phyloP scores from a whole-genome alignment of 179 eudicot genomes.

The Beta corolliflora region DNA sequence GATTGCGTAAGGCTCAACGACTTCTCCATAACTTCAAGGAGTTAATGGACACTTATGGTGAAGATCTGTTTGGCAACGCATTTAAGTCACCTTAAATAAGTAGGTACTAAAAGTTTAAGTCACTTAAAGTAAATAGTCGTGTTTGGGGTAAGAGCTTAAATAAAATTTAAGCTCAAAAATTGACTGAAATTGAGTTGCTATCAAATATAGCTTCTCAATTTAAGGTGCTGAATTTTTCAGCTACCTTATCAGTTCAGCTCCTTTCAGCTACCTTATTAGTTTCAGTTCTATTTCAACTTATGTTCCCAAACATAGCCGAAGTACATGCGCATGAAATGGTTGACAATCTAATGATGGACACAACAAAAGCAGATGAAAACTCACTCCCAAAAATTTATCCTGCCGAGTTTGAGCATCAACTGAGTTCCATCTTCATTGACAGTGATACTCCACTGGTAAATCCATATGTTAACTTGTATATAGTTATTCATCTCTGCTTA shows the following conservation, averaged over 20 bases:
- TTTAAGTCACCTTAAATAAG: too few species aligned
- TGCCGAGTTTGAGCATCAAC: slow-evolving; percentile 47
- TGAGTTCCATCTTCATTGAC: slow-evolving; percentile 79
- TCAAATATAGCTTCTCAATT: too few species aligned
- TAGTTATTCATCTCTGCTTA: neutral
- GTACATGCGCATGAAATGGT: slow-evolving; percentile 57
- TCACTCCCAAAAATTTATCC: slow-evolving; percentile 52
- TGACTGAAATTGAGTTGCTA: too few species aligned
- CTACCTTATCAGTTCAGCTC: too few species aligned
- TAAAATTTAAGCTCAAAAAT: too few species aligned
- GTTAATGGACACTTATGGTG: slow-evolving; percentile 32
- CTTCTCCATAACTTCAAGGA: slow-evolving; percentile 47
- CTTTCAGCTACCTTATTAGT: too few species aligned
- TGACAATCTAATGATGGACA: slow-evolving; percentile 67
- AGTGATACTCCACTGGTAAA: slow-evolving; percentile 51
- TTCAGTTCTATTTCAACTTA: too few species aligned
- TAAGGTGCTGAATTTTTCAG: too few species aligned
- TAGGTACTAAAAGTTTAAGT: too few species aligned
- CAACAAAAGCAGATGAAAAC: slow-evolving; percentile 50
- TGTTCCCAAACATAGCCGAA: slow-evolving; percentile 15
- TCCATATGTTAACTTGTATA: neutral
- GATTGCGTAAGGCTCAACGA: slow-evolving; percentile 49
- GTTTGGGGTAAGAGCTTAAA: too few species aligned
- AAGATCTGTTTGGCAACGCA: neutral
- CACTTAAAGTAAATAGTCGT: too few species aligned